Percentiles rank a stretch among this genome's conserved stretches.
phyloP scores from a whole-genome alignment of 169 alveolate species.

The Plasmodium ovale region DNA sequence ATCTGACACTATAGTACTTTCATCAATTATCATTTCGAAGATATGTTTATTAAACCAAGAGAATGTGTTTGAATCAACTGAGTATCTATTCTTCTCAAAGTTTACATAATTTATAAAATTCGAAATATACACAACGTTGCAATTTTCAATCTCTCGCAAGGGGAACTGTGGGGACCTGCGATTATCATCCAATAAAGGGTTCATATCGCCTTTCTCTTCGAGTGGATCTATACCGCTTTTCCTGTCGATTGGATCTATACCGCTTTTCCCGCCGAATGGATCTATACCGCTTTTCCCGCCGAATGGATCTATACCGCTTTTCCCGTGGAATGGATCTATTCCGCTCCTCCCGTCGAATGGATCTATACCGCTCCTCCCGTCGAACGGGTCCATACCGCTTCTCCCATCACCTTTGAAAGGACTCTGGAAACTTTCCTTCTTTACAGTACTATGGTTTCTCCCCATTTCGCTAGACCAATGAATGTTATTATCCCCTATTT shows the following conservation, averaged over 20 bases:
- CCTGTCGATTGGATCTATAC: background rate
- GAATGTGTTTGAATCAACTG: slow-evolving; percentile 29
- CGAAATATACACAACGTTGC: slow-evolving; percentile 23
- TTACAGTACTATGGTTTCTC: background rate
- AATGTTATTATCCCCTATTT: background rate
- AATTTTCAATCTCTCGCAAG: background rate
- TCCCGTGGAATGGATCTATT: background rate
- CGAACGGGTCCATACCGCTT: background rate
- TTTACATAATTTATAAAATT: slow-evolving; percentile 41
- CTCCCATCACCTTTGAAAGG: background rate
- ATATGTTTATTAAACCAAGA: slow-evolving; percentile 49
- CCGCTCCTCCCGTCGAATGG: background rate
- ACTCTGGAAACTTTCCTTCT: background rate
- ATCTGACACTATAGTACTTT: slow-evolving; percentile 24
- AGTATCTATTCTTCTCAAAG: slow-evolving; percentile 26
- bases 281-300: background rate
- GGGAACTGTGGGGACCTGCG: background rate
- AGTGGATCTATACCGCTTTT: no score
- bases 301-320: background rate
- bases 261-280: background rate
- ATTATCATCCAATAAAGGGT: background rate
- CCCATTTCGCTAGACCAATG: background rate
- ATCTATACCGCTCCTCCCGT: background rate
- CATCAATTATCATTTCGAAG: slow-evolving; percentile 54
- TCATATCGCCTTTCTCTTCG: background rate